These are phyloP conservation scores for Oryza nivara DNA, from an alignment of 176 grass and related monocot species.

Conservation along the genomic window DNA sequence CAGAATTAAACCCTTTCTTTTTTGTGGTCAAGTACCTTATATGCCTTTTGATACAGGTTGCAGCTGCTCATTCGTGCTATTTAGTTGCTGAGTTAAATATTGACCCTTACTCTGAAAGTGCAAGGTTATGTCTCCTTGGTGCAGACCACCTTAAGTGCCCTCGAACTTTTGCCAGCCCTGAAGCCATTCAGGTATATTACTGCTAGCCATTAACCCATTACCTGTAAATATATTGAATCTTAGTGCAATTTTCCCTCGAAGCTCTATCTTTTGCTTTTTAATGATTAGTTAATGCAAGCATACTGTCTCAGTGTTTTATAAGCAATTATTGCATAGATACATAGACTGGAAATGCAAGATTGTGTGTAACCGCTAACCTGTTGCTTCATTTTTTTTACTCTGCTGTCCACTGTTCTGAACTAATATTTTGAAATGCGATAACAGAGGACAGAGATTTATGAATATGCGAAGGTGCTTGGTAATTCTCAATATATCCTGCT, in stretches of 20 bases:
- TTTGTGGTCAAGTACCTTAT: slow-evolving; percentile 32
- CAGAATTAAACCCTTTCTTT: slow-evolving; percentile 32
- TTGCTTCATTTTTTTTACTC: slow-evolving; percentile 28
- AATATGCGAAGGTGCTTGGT: slow-evolving; percentile 92
- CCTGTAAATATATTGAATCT: neutral
- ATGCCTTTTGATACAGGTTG: slow-evolving; percentile 63
- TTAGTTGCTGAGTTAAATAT: slow-evolving; percentile 95
- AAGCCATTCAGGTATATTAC: slow-evolving; percentile 81
- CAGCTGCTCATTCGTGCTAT: slow-evolving; percentile 95
- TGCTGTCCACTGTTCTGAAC: slow-evolving; percentile 25
- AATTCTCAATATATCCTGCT: slow-evolving; percentile 96
- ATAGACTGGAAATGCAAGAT: slow-evolving; percentile 29
- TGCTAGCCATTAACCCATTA: slow-evolving; percentile 28
- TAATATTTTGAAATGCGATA: slow-evolving; percentile 44
- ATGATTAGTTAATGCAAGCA: neutral
- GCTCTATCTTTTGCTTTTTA: neutral
- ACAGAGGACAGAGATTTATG: slow-evolving; percentile 97
- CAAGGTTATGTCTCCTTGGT: slow-evolving; percentile 90
- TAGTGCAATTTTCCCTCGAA: slow-evolving; percentile 19
- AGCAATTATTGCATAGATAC: slow-evolving; percentile 25
- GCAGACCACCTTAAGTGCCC: slow-evolving; percentile 94
- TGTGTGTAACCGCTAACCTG: neutral
- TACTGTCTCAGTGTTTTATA: neutral
- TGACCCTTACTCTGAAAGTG: slow-evolving; percentile 79
- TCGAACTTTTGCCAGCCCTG: slow-evolving; percentile 84